A percentile compares a stretch with the other conserved stretches of the same genome.
Evolutionary conservation across 106 monocot species (phyloP).

Genomic region (Phalaenopsis aphrodite): DNA sequence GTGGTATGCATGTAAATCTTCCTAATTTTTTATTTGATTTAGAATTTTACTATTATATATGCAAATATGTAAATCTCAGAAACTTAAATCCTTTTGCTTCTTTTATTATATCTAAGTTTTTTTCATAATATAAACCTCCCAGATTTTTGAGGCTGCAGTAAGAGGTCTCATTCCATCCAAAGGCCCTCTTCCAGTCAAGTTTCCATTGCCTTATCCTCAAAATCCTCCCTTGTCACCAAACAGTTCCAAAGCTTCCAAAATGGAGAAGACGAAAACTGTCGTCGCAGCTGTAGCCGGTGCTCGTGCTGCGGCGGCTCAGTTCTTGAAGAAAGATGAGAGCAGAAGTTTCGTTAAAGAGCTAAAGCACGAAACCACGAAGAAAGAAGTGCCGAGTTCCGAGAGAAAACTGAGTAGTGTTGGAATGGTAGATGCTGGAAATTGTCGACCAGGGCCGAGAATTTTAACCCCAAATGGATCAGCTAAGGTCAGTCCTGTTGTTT

Average conservation of each 20-base stretch:
- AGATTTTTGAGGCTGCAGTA: conserved; percentile 76
- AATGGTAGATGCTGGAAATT: not conserved
- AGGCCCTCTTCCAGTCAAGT: conserved; percentile 71
- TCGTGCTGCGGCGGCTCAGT: conserved; percentile 68
- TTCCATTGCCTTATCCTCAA: conserved; percentile 62
- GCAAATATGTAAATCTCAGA: too few species aligned
- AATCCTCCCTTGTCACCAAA: conserved; percentile 41
- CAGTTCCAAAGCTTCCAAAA: conserved; percentile 6
- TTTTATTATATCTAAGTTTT: not conserved
- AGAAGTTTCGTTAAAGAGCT: not conserved
- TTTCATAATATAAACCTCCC: not conserved
- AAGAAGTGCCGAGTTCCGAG: not conserved
- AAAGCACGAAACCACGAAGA: not conserved
- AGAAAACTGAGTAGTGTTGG: not conserved
- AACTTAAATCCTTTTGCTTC: not conserved
- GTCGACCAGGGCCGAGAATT: not conserved
- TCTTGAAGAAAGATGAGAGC: conserved; percentile 42
- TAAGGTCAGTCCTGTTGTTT: not conserved
- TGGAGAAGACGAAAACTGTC: conserved; percentile 30
- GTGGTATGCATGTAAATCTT: too few species aligned
- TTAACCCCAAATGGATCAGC: not conserved
- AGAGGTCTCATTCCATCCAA: conserved; percentile 52
- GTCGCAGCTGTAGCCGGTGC: conserved; percentile 61
- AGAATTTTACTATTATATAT: too few species aligned
- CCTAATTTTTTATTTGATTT: too few species aligned